Base-by-base conservation (phyloP, 257 asterid genomes). In the Echium plantagineum region DNA sequence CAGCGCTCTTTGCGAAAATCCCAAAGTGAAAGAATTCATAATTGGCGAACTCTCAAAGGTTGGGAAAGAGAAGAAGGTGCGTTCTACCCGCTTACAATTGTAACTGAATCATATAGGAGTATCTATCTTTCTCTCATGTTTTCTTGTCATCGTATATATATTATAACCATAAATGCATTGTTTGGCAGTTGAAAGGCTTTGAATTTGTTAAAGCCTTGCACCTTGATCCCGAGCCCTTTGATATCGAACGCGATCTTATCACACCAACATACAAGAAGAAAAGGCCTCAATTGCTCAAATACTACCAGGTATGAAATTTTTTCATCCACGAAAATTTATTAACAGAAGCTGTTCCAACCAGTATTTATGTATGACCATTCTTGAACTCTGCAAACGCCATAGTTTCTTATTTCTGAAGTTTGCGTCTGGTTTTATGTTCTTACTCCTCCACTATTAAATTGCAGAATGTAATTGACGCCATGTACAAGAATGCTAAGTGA, bases 261-360 rank as follows among this genome's bases (percentile, higher is more conserved):
- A 91, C 98, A 0, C 98, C 98, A 12, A 85, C 97, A 53, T 91
- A 85, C 76, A 91, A 91, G 85, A 84, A 78, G 81, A 91, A 88
- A 74, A 84, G 98, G 69, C 97, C 96, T 57, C 97, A 88, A 77
- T 21, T 91, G 74, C 89, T 77, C 30, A 91, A 88, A 69, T 81
- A 79, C 77, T 91, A 91, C 86, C 83, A 88, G 97, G 98, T 91
- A 60, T 16, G 59, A 20, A 26, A 2, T 42, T 12, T 42, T 10
- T 42, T 42, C 3, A 5, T 42, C 15, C 15, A 12, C 1, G 49
- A 42, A 42, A 42, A 42, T 4, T 8, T 0, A 8, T 42, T 42
- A 42, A 13, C 5, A 10, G 15, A 42, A 42, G 49, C 49, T 42
- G 16, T 5, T 12, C 0, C 12, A 10, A 42, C 15, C 49, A 10